Evolutionary conservation across 768 basidiomycete species (phyloP).

Genomic region (Leccinellum albellum): DNA sequence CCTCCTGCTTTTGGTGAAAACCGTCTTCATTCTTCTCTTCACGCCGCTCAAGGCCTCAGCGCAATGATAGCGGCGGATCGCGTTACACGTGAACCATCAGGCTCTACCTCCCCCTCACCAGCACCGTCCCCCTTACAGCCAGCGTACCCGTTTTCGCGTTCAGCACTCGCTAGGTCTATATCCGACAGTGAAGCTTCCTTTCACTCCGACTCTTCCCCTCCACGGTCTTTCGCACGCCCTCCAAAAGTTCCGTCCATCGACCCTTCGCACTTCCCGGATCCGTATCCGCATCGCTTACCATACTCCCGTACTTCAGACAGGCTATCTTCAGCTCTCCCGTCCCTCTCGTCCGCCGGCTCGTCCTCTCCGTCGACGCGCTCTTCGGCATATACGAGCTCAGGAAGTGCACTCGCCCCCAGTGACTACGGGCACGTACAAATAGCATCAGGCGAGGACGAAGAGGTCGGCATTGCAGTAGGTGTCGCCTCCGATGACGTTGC

Average conservation of each 20-base stretch:
- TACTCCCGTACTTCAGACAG: conserved; percentile 37
- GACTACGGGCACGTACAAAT: conserved; percentile 68
- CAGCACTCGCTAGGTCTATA: conserved; percentile 36
- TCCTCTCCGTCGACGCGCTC: conserved; percentile 71
- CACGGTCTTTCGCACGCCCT: conserved; percentile 39
- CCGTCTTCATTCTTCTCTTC: conserved; percentile 25
- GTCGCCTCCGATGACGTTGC: conserved; percentile 66
- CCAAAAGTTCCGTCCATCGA: conserved; percentile 49
- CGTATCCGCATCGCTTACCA: conserved; percentile 58
- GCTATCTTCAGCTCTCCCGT: conserved; percentile 42
- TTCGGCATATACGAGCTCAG: conserved; percentile 73
- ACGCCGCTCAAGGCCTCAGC: conserved; percentile 11
- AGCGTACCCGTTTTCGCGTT: conserved; percentile 28
- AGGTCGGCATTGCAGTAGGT: conserved; percentile 48
- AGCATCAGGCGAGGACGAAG: conserved; percentile 56
- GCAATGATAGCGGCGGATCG: conserved; percentile 21
- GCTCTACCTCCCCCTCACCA: conserved; percentile 16
- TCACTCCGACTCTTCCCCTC: conserved; percentile 34
- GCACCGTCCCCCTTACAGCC: conserved; percentile 24
- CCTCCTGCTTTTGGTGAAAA: conserved; percentile 23
- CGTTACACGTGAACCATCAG: conserved; percentile 4
- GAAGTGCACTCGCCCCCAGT: conserved; percentile 54
- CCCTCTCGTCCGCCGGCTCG: conserved; percentile 68
- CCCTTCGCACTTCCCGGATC: conserved; percentile 68
- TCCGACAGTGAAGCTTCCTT: conserved; percentile 40